Base-by-base conservation (phyloP, 352 stramenopile species). In the Globisporangium alternatum region DNA sequence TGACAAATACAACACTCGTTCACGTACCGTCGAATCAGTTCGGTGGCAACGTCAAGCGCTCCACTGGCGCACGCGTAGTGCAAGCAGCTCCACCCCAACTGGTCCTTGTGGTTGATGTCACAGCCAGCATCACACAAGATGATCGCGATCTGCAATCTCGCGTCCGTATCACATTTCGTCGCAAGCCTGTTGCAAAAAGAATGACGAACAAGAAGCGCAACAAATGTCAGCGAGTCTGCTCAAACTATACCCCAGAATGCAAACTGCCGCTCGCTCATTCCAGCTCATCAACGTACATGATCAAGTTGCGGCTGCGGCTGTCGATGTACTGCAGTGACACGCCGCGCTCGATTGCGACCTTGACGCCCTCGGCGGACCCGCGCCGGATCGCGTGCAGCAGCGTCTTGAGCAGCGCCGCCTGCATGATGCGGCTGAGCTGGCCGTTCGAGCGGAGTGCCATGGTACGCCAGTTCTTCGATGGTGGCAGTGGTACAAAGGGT, bases 41-140 rank as follows among this genome's bases (percentile, higher is more conserved):
- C 87, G 0, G 67, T 77, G 25, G 85, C 82, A 13, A 94, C 81
- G 54, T 96, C 82, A 25, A 80, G 59, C 2, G 87, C 83, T 48
- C 87, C 87, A 19, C 77, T 86, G 0, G 87, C 87, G 63, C 87
- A 96, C 30, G 87, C 87, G 61, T 96, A 92, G 61, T 96, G 87
- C 28, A 96, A 60, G 51, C 87, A 96, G 71, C 73, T 96, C 87
- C 87, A 96, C 31, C 87, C 86, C 37, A 90, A 70, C 49, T 90
- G 80, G 60, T 96, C 87, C 47, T 74, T 79, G 73, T 96, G 87
- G 64, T 96, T 84, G 68, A 96, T 91, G 63, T 93, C 85, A 54
- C 85, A 94, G 5, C 87, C 87, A 22, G 87, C 87, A 39, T 96
- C 87, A 5, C 81, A 76, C 21, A 96, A 70, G 64, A 96, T 96